Evolutionary conservation across 371 early-diverging fungal genomes (phyloP).

Genomic region (Mucor lusitanicus): DNA sequence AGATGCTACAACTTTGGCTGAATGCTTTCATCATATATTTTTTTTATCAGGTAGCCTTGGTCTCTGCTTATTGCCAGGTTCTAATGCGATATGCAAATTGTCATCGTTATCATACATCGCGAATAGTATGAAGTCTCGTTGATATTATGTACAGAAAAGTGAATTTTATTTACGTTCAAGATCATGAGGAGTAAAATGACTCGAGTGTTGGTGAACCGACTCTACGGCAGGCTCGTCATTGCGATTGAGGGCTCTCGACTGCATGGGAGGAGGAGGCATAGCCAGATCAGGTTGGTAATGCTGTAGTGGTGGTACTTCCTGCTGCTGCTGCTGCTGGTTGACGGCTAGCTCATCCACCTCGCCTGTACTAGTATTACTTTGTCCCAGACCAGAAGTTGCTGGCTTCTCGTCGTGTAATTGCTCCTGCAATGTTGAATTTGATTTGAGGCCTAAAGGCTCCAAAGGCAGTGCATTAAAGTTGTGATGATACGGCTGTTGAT

Average conservation of each 20-base stretch:
- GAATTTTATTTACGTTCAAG: slow-evolving; percentile 18
- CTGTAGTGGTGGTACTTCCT: neutral
- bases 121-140: no score
- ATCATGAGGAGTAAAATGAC: slow-evolving; percentile 23
- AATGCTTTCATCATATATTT: no score
- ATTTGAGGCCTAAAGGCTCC: slow-evolving; percentile 12
- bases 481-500: slow-evolving; percentile 2
- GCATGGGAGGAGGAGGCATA: slow-evolving; percentile 5
- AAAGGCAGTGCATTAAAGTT: slow-evolving; percentile 22
- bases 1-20: no score
- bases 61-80: no score
- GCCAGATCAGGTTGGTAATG: neutral
- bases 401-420: neutral
- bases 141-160: neutral
- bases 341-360: slow-evolving; percentile 3
- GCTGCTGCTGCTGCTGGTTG: neutral
- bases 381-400: neutral
- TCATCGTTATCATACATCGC: no score
- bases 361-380: neutral
- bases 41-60: no score
- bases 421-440: neutral
- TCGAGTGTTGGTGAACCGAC: neutral
- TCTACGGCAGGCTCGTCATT: slow-evolving; percentile 12
- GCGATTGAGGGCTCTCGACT: slow-evolving; percentile 4
- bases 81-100: no score